Percentiles rank a stretch among this genome's conserved stretches.
Evolutionary conservation across 1,284 basidiomycete species (phyloP).

Genomic region (Ustilago hordei): DNA sequence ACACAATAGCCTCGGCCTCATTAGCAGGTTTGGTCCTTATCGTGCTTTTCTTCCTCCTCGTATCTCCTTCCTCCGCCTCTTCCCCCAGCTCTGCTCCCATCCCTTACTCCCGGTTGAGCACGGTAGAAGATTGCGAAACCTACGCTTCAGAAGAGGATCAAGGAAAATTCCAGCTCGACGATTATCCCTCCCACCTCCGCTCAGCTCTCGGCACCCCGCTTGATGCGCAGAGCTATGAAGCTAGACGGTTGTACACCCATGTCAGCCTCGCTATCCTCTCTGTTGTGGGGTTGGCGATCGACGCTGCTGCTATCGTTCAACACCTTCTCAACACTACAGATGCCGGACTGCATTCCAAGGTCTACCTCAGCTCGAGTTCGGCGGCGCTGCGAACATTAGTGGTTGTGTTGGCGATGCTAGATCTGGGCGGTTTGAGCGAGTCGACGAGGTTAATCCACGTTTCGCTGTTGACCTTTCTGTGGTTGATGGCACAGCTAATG

Average conservation of each 20-base stretch:
- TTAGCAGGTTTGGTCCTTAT: conserved; percentile 7
- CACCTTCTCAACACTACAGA: background rate
- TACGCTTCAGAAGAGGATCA: background rate
- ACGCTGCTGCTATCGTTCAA: conserved; percentile 24
- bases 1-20: conserved; percentile 11
- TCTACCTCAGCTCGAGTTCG: conserved; percentile 17
- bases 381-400: conserved; percentile 21
- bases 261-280: conserved; percentile 20
- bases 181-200: conserved; percentile 19
- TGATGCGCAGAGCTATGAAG: conserved; percentile 13
- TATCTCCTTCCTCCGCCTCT: background rate
- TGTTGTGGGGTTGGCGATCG: conserved; percentile 31
- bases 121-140: background rate
- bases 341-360: background rate
- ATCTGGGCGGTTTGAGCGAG: conserved; percentile 17
- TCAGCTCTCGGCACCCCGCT: conserved; percentile 29
- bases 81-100: background rate
- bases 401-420: conserved; percentile 31
- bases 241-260: conserved; percentile 15
- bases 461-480: conserved; percentile 12
- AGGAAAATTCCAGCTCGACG: conserved; percentile 22
- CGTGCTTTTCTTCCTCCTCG: conserved; percentile 14
- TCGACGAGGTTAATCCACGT: conserved; percentile 11
- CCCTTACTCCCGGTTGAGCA: conserved; percentile 12
- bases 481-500: conserved; percentile 25